Base-by-base conservation (phyloP, 108 stramenopile species). In the Skeletonema potamos region DNA sequence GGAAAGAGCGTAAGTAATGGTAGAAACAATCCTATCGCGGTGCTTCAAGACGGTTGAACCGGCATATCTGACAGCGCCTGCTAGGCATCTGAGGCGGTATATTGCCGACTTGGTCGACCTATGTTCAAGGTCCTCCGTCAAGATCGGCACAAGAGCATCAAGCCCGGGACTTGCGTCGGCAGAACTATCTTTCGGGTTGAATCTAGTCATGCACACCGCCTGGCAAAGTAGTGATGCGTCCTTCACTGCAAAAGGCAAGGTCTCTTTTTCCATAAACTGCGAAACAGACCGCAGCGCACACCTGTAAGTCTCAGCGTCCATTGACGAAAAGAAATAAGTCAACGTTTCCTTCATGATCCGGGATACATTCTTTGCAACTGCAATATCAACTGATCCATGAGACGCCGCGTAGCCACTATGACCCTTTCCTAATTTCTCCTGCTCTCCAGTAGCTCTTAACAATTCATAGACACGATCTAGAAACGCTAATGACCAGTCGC, bases 391-490 rank as follows among this genome's bases (percentile, higher is more conserved):
- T 12, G 86, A 86, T 27, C 91, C 82, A 67, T 94, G 93, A 1
- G 89, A 76, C 10, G 82, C 66, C 29, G 87, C 93, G 3, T 85
- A 78, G 29, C 91, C 89, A 27, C 87, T 79, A 27, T 84, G 70
- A 8, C 73, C 85, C 64, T 92, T 93, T 48, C 88, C 89, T 15
- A 82, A 57, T 71, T 93, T 96, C 61, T 93, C 94, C 57, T 87
- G 73, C 72, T 93, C 92, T 7, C 89, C 94, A 11, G 89, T 82
- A 34, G 94, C 91, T 54, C 90, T 73, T 11, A 93, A 64, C 12
- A 94, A 74, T 62, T 82, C 86, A 64, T 90, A 96, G n/a, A 96
- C 73, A 15, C 93, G 70, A 43, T 92, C 92, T 26, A 96, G 83
- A 65, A 96, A 94, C 37, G 80, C 82, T 24, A 93, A 69, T 1